Conservation (phyloP, 2,329 filamentous ascomycete genomes). For the Orbilia oligospora region DNA sequence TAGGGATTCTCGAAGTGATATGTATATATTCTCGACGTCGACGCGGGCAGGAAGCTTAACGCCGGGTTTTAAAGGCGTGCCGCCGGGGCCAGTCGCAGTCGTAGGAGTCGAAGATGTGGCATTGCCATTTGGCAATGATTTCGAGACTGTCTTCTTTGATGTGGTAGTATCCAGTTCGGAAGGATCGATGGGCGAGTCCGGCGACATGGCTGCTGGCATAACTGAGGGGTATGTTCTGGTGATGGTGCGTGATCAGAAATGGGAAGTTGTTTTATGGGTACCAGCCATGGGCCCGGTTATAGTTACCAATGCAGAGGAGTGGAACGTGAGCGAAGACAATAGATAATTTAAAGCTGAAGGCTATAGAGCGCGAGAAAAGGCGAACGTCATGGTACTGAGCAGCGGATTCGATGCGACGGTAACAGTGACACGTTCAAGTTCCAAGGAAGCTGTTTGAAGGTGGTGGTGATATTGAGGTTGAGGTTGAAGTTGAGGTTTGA, state of each 20-base stretch:
- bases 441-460: background rate
- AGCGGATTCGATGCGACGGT: slow-evolving; percentile 26
- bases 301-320: background rate
- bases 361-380: slow-evolving; percentile 43
- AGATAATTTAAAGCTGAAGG: slow-evolving; percentile 10
- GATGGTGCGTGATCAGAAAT: slow-evolving; percentile 19
- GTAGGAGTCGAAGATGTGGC: slow-evolving; percentile 51
- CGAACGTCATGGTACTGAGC: slow-evolving; percentile 46
- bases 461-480: slow-evolving; percentile 11
- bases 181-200: slow-evolving; percentile 58
- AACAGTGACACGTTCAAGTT: slow-evolving; percentile 11
- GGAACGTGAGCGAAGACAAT: slow-evolving; percentile 25
- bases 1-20: slow-evolving; percentile 57
- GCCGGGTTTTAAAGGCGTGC: slow-evolving; percentile 54
- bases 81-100: slow-evolving; percentile 43
- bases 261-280: background rate
- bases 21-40: slow-evolving; percentile 61
- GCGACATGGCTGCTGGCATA: slow-evolving; percentile 50
- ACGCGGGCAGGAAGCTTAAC: slow-evolving; percentile 58
- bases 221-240: slow-evolving; percentile 25
- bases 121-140: slow-evolving; percentile 58
- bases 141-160: slow-evolving; percentile 49
- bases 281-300: slow-evolving; percentile 1
- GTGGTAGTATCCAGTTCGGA: slow-evolving; percentile 51
- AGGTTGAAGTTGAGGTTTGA: slow-evolving; percentile 27